A percentile compares a stretch with the other conserved stretches of the same genome.
Conservation (phyloP, 768 basidiomycete species). For the Pisolithus albus region DNA sequence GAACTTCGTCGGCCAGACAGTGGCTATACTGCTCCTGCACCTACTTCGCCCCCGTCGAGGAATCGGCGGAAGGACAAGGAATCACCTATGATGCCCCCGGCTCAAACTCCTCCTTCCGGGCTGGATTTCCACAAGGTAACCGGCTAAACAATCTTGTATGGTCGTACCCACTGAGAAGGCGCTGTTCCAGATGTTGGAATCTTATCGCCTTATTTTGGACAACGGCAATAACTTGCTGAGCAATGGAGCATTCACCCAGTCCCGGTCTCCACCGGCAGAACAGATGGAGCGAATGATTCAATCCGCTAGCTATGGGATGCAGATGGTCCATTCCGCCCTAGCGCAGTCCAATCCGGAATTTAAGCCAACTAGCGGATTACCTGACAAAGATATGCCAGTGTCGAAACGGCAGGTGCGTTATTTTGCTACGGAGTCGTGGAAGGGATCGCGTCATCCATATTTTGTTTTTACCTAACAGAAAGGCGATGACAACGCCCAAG, state of each 20-base stretch:
- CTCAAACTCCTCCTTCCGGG: conserved; percentile 20
- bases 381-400: conserved; percentile 26
- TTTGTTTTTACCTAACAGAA: conserved; percentile 20
- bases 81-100: conserved; percentile 20
- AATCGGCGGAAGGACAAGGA: conserved; percentile 33
- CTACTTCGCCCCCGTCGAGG: conserved; percentile 26
- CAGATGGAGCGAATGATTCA: conserved; percentile 39
- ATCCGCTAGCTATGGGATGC: conserved; percentile 35
- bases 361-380: conserved; percentile 15
- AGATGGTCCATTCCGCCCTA: conserved; percentile 25
- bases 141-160: background rate
- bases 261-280: conserved; percentile 24
- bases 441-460: conserved; percentile 26
- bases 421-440: conserved; percentile 22
- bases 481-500: conserved; percentile 40
- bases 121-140: conserved; percentile 40
- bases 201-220: conserved; percentile 39
- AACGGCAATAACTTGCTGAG: conserved; percentile 26
- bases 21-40: conserved; percentile 22
- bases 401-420: conserved; percentile 30
- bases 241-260: conserved; percentile 16
- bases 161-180: conserved; percentile 8
- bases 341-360: conserved; percentile 24
- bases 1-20: conserved; percentile 30
- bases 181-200: conserved; percentile 34